Evolutionary conservation across 163 green algal species (phyloP).

Genomic region (Scenedesmus sp.): DNA sequence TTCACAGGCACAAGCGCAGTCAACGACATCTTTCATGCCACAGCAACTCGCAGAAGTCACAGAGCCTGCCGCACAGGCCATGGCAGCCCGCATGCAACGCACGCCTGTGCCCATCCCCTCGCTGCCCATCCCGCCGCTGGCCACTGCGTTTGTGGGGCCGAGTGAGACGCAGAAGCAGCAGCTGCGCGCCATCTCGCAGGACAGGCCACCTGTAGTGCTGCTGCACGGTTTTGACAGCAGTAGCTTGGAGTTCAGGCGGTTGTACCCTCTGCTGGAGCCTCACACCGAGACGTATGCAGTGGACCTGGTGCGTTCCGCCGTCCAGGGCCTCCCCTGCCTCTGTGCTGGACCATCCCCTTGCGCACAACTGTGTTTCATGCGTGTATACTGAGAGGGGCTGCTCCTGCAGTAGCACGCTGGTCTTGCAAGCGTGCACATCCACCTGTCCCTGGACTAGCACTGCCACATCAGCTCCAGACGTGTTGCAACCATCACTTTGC

Average conservation of each 20-base stretch:
- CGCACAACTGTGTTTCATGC: too few species aligned
- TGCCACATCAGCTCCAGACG: too few species aligned
- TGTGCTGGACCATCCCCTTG: too few species aligned
- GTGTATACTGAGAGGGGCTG: too few species aligned
- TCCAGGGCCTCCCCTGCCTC: too few species aligned
- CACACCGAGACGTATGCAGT: conserved; percentile 80
- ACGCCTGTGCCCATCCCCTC: conserved; percentile 64
- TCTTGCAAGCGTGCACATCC: too few species aligned
- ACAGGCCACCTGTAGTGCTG: conserved; percentile 78
- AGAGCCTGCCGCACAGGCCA: conserved; percentile 66
- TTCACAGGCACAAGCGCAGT: not conserved
- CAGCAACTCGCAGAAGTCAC: conserved; percentile 53
- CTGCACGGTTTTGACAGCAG: conserved; percentile 94
- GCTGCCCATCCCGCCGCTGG: conserved; percentile 39
- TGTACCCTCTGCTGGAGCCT: conserved; percentile 82
- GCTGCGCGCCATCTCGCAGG: conserved; percentile 19
- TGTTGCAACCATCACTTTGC: not conserved
- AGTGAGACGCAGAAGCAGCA: conserved; percentile 24
- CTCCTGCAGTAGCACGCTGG: too few species aligned
- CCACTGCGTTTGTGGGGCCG: conserved; percentile 61
- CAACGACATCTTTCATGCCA: conserved; percentile 37
- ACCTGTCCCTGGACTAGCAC: too few species aligned
- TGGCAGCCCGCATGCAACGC: conserved; percentile 72
- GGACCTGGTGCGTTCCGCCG: conserved; percentile 78
- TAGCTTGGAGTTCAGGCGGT: conserved; percentile 89